Conservation (phyloP, 129 eudicot genomes). For the Erigeron canadensis region DNA sequence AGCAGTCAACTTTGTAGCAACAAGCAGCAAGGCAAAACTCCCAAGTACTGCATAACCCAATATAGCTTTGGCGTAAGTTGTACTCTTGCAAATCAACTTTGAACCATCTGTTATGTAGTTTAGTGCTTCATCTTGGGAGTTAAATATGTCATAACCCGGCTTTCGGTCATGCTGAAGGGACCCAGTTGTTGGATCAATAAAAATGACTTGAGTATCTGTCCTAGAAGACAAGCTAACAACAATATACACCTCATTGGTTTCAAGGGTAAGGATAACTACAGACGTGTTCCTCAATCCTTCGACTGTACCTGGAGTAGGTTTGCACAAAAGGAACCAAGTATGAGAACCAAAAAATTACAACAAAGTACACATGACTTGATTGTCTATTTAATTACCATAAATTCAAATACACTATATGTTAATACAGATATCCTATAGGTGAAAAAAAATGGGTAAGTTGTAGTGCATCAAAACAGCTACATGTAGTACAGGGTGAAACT, state of each 20-base stretch:
- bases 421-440: background rate
- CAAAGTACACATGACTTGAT: conserved; percentile 8
- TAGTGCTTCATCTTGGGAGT: conserved; percentile 79
- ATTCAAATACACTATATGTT: background rate
- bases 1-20: conserved; percentile 77
- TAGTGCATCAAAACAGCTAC: background rate
- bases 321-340: background rate
- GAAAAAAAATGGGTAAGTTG: background rate
- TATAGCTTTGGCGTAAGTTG: conserved; percentile 73
- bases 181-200: conserved; percentile 88
- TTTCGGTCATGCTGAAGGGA: conserved; percentile 59
- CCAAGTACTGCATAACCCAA: conserved; percentile 87
- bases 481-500: background rate
- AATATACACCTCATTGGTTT: conserved; percentile 71
- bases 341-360: background rate
- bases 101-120: conserved; percentile 74
- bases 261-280: conserved; percentile 61
- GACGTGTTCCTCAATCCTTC: conserved; percentile 64
- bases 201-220: conserved; percentile 78
- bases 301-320: conserved; percentile 31
- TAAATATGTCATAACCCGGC: conserved; percentile 63
- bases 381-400: background rate
- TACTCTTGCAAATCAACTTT: conserved; percentile 51
- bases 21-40: conserved; percentile 56
- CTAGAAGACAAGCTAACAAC: conserved; percentile 62